Evolutionary conservation across 2,329 filamentous ascomycete genomes (phyloP), one percentile per base, ranked within the genome.

Genomic region (Cercospora sp.): DNA sequence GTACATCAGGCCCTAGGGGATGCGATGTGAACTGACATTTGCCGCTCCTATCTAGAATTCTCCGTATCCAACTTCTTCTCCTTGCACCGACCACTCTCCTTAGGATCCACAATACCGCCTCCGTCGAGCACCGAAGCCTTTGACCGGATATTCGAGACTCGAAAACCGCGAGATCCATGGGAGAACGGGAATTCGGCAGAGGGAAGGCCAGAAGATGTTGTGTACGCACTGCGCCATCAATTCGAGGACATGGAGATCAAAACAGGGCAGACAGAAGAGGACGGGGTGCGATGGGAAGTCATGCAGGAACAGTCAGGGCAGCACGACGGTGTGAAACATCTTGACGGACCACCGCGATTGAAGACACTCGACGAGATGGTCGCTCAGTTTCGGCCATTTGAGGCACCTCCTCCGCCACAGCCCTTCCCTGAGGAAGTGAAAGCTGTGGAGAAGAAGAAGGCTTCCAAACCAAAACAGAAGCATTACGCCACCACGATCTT

Each of bases 21-120:
- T 45, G 13, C 9, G 12, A 8, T 55, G 31, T 23, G 30, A 23
- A 28, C 59, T 63, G 30, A 12, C 70, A 5, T 72, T 59, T 26
- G 53, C 28, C 67, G 18, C 30, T 30, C 9, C 16, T 58, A 55
- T 12, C 4, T 13, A 98, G 95, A 96, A 77, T 86, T 98, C 69
- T 90, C 91, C 71, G 85, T 97, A 57, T 95, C 94, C 7, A 91
- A 91, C 68, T 98, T 99, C 85, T 98, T 98, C 84, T 96, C 94
- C 70, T 90, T 96, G 72, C 93, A 99, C 81, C 90, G 95, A 69
- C 95, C 95, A 57, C 94, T 99, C 76, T 96, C 93, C 65, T 88
- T 97, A 72, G 93, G 90, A 60, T 89, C 90, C 74, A 90, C 90
- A 73, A 90, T 97, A 77, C 95, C 91, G 65, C 89, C 87, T 74